Base-by-base conservation (phyloP, 176 grass and related monocot genomes). In the Alloteropsis semialata region DNA sequence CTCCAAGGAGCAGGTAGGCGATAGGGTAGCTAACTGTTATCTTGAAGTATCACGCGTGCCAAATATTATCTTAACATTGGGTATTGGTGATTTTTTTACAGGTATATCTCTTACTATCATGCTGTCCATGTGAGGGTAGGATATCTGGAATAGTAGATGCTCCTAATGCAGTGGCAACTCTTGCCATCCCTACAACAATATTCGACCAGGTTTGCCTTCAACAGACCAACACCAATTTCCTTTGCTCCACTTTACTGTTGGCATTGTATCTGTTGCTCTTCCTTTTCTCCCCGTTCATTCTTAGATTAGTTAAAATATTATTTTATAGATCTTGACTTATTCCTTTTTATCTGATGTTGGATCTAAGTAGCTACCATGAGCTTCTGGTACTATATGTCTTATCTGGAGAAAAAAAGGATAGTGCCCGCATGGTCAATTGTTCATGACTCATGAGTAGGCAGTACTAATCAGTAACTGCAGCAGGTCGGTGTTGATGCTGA, bases 91-190 rank as follows among this genome's bases (percentile, higher is more conserved):
- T 78, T 66, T 67, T 67, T 63, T 33, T 91, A 65, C 78, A 95
- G 96, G 89, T 85, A 37, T 98, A 98, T 82, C 81, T 98, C 55
- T 89, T 98, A 66, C 75, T 95, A 21, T 98, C 96, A 53, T 95
- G 96, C 82, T 93, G 92, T 69, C 96, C 96, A 11, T 98, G 96
- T 62, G 96, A 98, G 75, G 92, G 96, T 54, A 94, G 92, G 74
- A 98, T 95, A 84, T 93, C 96, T 65, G 92, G 92, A 77, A 98
- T 98, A 77, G 92, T 98, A 57, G 92, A 98, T 42, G 36, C 87
- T 65, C 96, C 96, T 45, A 98, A 98, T 70, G 92, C 91, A 76
- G 66, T 98, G n/a, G 91, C 87, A 21, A 98, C 96, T 50, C 75
- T 98, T 72, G 96, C 96, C 38, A 91, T 98, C 48, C 96, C 96